A percentile compares a stretch with the other conserved stretches of the same genome.
phyloP scores from a whole-genome alignment of 495 filamentous ascomycete species.

The Aspergillus bridgeri region DNA sequence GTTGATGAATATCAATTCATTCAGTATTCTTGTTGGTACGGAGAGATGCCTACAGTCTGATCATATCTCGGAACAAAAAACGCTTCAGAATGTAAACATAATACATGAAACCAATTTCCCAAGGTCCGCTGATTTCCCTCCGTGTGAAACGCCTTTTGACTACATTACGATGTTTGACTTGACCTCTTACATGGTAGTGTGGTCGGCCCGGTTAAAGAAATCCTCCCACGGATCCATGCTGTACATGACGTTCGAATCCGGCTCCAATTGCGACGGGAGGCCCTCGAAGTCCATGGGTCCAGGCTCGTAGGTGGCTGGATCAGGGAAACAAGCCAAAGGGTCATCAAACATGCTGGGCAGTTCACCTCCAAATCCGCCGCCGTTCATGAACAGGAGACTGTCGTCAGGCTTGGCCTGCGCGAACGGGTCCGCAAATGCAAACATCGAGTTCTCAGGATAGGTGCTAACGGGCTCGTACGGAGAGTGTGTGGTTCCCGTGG shows the following conservation, averaged over 20 bases:
- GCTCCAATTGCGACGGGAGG: background rate
- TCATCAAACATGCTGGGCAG: constrained; percentile 6
- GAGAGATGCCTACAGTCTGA: background rate
- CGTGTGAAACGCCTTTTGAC: background rate
- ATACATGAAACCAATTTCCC: background rate
- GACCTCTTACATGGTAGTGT: background rate
- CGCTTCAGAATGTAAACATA: background rate
- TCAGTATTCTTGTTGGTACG: background rate
- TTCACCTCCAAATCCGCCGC: constrained; percentile 1
- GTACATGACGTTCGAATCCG: background rate
- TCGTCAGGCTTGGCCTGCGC: constrained; percentile 1
- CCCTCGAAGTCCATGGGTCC: background rate
- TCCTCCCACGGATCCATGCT: background rate
- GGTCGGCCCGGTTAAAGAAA: background rate
- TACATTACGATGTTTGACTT: background rate
- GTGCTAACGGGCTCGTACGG: constrained; percentile 1
- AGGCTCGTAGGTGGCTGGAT: constrained; percentile 1
- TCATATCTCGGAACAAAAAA: background rate
- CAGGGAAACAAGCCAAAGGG: background rate
- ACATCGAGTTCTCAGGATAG: constrained; percentile 3
- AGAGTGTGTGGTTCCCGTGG: background rate
- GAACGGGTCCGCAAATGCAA: background rate
- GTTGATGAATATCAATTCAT: background rate
- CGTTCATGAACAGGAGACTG: constrained; percentile 1
- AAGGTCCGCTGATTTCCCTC: background rate